These are phyloP conservation scores for Leptodermis oblonga DNA, from an alignment of 257 asterid species.

Conservation along the genomic window DNA sequence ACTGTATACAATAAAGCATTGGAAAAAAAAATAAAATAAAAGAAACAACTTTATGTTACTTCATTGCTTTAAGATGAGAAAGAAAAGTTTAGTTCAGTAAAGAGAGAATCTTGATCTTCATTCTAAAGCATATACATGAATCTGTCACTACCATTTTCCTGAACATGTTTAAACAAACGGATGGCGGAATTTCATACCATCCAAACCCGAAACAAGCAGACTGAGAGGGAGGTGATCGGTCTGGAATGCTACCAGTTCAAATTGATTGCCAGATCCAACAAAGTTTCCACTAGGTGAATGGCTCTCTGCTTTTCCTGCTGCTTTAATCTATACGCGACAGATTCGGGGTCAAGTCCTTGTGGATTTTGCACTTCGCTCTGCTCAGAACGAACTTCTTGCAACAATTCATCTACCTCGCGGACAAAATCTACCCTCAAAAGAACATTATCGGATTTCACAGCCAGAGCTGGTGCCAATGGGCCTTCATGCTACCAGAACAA, in stretches of 20 bases:
- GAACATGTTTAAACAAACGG: background rate
- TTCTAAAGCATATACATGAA: background rate
- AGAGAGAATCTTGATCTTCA: background rate
- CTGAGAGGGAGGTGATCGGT: background rate
- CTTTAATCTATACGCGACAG: conserved; percentile 70
- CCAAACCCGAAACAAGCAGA: background rate
- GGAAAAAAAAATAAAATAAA: no score
- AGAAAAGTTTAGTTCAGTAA: background rate
- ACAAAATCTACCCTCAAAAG: conserved; percentile 85
- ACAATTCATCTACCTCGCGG: conserved; percentile 66
- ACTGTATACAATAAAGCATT: no score
- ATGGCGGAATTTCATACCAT: background rate
- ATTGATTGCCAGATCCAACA: conserved; percentile 71
- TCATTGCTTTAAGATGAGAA: background rate
- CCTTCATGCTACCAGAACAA: conserved; percentile 63
- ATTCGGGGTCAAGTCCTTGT: conserved; percentile 64
- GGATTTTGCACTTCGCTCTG: conserved; percentile 35
- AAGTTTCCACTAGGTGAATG: conserved; percentile 64
- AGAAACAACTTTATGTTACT: no score
- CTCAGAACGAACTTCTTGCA: conserved; percentile 65
- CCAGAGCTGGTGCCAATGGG: conserved; percentile 57
- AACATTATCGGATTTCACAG: conserved; percentile 55
- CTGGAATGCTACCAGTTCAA: conserved; percentile 52
- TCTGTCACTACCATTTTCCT: background rate
- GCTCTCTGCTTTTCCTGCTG: conserved; percentile 89